These are phyloP conservation scores for Hypsizygus marmoreus DNA, from an alignment of 768 basidiomycete genomes.

Conservation along the genomic window DNA sequence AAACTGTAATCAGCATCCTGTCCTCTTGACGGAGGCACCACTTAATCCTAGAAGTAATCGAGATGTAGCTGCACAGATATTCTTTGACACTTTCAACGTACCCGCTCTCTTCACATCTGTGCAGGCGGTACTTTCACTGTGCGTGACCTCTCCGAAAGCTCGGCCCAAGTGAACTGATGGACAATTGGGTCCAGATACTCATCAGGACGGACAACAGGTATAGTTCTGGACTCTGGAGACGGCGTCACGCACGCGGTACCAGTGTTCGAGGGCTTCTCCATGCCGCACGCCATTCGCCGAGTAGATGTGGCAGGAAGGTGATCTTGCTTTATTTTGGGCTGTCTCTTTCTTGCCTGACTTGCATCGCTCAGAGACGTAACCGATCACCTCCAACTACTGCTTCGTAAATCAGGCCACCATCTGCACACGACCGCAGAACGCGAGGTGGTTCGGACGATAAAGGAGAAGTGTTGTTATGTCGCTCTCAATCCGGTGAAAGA, in stretches of 20 bases:
- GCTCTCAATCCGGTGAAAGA: slow-evolving; percentile 92
- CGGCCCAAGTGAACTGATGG: slow-evolving; percentile 10
- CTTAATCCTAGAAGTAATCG: slow-evolving; percentile 96
- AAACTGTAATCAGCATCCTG: slow-evolving; percentile 76
- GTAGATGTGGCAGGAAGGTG: slow-evolving; percentile 97
- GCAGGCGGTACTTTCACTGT: slow-evolving; percentile 96
- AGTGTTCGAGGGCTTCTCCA: slow-evolving; percentile 98
- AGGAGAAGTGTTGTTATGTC: slow-evolving; percentile 97
- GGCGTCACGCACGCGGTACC: slow-evolving; percentile 99
- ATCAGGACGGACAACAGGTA: slow-evolving; percentile 97
- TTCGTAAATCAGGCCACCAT: slow-evolving; percentile 93
- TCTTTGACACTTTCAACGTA: slow-evolving; percentile 99
- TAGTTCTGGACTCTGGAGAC: slow-evolving; percentile 97
- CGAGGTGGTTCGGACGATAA: slow-evolving; percentile 95
- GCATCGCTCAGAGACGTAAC: slow-evolving; percentile 81
- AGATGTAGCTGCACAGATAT: slow-evolving; percentile 96
- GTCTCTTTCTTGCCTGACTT: slow-evolving; percentile 14
- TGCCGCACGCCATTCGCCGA: slow-evolving; percentile 96
- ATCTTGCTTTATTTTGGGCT: background rate
- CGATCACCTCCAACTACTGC: slow-evolving; percentile 89
- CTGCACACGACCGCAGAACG: slow-evolving; percentile 96
- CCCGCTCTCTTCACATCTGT: slow-evolving; percentile 96
- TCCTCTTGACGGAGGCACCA: slow-evolving; percentile 95
- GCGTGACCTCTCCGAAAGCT: slow-evolving; percentile 31
- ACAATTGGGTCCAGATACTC: slow-evolving; percentile 72